Base-by-base conservation (phyloP, 164 flowering plant species). In the Macadamia integrifolia region DNA sequence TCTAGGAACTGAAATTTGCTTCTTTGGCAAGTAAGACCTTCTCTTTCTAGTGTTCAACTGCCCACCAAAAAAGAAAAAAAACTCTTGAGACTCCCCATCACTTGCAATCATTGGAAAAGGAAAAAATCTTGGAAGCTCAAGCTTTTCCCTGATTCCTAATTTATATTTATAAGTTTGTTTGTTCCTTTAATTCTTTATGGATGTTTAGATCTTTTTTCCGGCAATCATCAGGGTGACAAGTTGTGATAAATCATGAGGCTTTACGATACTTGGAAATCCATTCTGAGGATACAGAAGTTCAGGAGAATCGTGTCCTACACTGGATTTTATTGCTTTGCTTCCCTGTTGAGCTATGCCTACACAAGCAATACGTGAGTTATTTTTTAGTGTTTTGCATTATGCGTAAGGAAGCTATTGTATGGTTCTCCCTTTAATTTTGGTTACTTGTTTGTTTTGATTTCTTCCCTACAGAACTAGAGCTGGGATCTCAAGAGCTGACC, bases 401-500 rank as follows among this genome's bases (percentile, higher is more conserved):
- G 15, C 3, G 0, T 48, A 13, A n/a, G 32, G 53, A 69, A n/a
- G 15, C 11, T 49, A 56, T 69, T 58, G 29, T 53, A 40, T 40
- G 18, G 55, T 66, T 69, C 58, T 29, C 53, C 56, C 35, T 3
- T 40, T 9, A 13, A 53, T 43, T 46, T 46, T 3, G 60, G n/a
- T 64, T 35, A 46, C 13, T 8, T 23, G 6, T 46, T 43, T 52
- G 23, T 23, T 11, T 57, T 58, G 12, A 9, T 67, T 63, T 23
- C 58, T 52, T 15, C 62, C 23, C 3, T 87, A 76, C 79, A 93
- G 98, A 58, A 92, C 95, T 18, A 87, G 98, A 78, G 97, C 96
- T 60, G 98, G 96, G 61, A 84, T 76, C 69, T 88, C 95, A 0
- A 83, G 90, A 77, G 94, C 69, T 66, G 96, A 92, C 66, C 95